A percentile compares a stretch with the other conserved stretches of the same genome.
phyloP scores from a whole-genome alignment of 331 rosid species.

The Quercus tomentella region DNA sequence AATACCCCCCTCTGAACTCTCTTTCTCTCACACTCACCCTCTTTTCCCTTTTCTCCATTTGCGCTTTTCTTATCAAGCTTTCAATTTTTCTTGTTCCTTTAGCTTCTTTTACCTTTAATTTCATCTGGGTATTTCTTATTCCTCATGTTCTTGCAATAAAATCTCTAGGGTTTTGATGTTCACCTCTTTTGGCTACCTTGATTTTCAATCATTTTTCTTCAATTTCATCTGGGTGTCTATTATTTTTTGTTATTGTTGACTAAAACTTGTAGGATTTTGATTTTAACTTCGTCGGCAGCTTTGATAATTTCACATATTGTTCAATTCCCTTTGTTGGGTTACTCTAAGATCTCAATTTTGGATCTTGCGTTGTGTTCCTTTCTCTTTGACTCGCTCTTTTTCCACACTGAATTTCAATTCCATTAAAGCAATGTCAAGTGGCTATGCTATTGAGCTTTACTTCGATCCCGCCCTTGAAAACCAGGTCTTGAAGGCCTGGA shows the following conservation, averaged over 20 bases:
- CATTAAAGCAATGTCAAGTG: conserved; percentile 52
- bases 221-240: conserved; percentile 18
- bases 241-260: background rate
- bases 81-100: background rate
- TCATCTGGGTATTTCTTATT: conserved; percentile 11
- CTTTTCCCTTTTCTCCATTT: conserved; percentile 1
- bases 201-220: conserved; percentile 1
- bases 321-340: background rate
- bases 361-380: conserved; percentile 16
- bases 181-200: background rate
- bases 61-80: background rate
- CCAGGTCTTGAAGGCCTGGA: conserved; percentile 91
- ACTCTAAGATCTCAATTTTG: conserved; percentile 30
- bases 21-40: background rate
- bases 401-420: background rate
- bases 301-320: background rate
- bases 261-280: conserved; percentile 11
- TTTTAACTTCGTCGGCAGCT: background rate
- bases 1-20: background rate
- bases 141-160: background rate
- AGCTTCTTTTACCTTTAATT: conserved; percentile 13
- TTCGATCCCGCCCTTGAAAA: conserved; percentile 82
- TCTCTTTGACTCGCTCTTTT: conserved; percentile 3
- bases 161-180: conserved; percentile 21
- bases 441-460: conserved; percentile 76